Base-by-base conservation (phyloP, 1,284 basidiomycete genomes). In the Pyrrhoderma lamaoense region DNA sequence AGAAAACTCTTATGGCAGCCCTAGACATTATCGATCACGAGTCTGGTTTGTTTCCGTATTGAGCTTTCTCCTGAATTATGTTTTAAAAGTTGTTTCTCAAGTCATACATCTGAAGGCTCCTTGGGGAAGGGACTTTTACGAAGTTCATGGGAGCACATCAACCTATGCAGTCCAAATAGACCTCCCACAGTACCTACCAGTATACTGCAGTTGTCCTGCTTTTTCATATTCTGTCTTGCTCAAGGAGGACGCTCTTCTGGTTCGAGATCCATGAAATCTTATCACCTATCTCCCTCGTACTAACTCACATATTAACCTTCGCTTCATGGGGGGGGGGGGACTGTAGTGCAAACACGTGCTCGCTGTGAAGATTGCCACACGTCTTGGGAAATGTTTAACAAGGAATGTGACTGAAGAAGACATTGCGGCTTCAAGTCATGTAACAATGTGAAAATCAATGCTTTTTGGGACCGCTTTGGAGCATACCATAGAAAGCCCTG, bases 281-380 rank as follows among this genome's bases (percentile, higher is more conserved):
- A n/a, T n/a, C n/a, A n/a, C n/a, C n/a, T n/a, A n/a, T n/a, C n/a
- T n/a, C n/a, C n/a, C n/a, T n/a, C n/a, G n/a, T n/a, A n/a, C n/a
- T n/a, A n/a, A n/a, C n/a, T n/a, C n/a, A n/a, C n/a, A n/a, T n/a
- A n/a, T n/a, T n/a, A n/a, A n/a, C n/a, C n/a, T n/a, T n/a, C n/a
- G n/a, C n/a, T n/a, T n/a, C n/a, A n/a, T n/a, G n/a, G n/a, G n/a
- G n/a, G n/a, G n/a, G n/a, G n/a, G n/a, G n/a, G n/a, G n/a, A n/a
- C n/a, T 22, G 1, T 54, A 89, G 86, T 89, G 86, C 63, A 89
- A 89, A 62, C 87, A 89, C 61, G 63, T 86, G 1, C 70, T 89
- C n/a, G 85, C 85, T 4, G 72, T 74, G 8, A 65, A 71, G 13
- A 65, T 89, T 13, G 82, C 82, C 3, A 63, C 74, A 31, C 74